Evolutionary conservation across 139 green algal species (phyloP).

Genomic region (Closterium sp.): DNA sequence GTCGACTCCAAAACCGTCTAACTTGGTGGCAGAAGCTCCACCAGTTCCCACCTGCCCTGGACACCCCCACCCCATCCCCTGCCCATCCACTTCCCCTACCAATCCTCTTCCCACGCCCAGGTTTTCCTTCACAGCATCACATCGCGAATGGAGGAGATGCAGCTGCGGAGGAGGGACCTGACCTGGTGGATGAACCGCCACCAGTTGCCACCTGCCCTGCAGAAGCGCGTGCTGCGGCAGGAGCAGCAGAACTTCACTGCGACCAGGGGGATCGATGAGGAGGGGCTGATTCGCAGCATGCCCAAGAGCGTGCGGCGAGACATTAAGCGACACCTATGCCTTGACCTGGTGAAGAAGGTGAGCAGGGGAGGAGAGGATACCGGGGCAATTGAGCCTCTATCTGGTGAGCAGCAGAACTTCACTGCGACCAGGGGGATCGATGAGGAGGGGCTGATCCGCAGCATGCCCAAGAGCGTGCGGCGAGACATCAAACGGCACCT

Average conservation of each 20-base stretch:
- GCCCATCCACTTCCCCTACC: too few species aligned
- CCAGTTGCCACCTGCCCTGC: constrained; percentile 33
- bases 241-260: constrained; percentile 27
- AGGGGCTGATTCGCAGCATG: constrained; percentile 15
- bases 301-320: constrained; percentile 24
- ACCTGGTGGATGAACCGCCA: constrained; percentile 43
- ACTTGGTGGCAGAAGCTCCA: constrained; percentile 37
- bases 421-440: constrained; percentile 26
- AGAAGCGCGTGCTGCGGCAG: constrained; percentile 17
- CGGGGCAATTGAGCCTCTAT: neutral
- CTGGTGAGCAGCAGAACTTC: constrained; percentile 1
- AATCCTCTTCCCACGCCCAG: neutral
- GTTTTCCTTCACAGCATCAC: constrained; percentile 36
- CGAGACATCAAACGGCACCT: constrained; percentile 44
- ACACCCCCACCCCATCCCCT: too few species aligned
- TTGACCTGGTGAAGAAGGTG: constrained; percentile 42
- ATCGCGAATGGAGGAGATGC: constrained; percentile 31
- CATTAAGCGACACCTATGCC: constrained; percentile 28
- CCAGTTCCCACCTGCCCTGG: constrained; percentile 22
- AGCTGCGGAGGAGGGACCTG: neutral
- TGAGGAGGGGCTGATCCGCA: constrained; percentile 22
- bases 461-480: constrained; percentile 13
- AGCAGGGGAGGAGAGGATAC: neutral
- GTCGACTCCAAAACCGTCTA: too few species aligned
- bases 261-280: constrained; percentile 30